phyloP scores from a whole-genome alignment of 768 basidiomycete genomes.

The Daedaleopsis nitida region DNA sequence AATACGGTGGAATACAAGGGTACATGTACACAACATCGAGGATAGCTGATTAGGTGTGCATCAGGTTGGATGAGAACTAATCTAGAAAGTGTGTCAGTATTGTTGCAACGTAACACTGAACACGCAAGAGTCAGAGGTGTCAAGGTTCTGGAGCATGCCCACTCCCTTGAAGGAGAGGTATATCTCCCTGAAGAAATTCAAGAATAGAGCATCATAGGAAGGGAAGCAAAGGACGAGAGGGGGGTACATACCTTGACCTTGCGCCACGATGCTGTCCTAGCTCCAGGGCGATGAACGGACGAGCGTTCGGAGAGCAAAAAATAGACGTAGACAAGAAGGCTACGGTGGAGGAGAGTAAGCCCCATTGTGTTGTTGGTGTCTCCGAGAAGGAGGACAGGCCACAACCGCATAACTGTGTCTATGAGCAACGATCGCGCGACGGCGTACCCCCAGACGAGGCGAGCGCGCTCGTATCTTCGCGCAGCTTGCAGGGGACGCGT shows the following conservation, averaged over 20 bases:
- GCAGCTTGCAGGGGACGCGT: slow-evolving; percentile 54
- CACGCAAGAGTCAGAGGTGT: slow-evolving; percentile 44
- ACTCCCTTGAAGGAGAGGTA: slow-evolving; percentile 36
- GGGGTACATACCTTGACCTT: slow-evolving; percentile 1
- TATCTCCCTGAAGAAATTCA: slow-evolving; percentile 97
- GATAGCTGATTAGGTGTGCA: no score
- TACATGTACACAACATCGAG: no score
- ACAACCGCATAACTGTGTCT: slow-evolving; percentile 89
- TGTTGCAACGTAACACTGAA: not conserved
- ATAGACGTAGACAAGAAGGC: slow-evolving; percentile 32
- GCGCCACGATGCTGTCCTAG: no score
- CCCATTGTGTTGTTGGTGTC: slow-evolving; percentile 81
- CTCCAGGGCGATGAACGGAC: slow-evolving; percentile 31
- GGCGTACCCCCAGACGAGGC: slow-evolving; percentile 45
- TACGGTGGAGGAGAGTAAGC: slow-evolving; percentile 83
- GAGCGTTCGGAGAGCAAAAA: slow-evolving; percentile 56
- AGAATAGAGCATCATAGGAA: slow-evolving; percentile 56
- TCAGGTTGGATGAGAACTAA: no score
- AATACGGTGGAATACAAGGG: no score
- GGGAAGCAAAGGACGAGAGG: slow-evolving; percentile 9
- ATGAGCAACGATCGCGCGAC: slow-evolving; percentile 72
- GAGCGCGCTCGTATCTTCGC: slow-evolving; percentile 79
- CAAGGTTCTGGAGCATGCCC: slow-evolving; percentile 77
- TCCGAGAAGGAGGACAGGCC: slow-evolving; percentile 27
- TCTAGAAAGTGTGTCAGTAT: no score